Base-by-base conservation (phyloP, 2,329 filamentous ascomycete species). In the Rugonectria rugulosa region DNA sequence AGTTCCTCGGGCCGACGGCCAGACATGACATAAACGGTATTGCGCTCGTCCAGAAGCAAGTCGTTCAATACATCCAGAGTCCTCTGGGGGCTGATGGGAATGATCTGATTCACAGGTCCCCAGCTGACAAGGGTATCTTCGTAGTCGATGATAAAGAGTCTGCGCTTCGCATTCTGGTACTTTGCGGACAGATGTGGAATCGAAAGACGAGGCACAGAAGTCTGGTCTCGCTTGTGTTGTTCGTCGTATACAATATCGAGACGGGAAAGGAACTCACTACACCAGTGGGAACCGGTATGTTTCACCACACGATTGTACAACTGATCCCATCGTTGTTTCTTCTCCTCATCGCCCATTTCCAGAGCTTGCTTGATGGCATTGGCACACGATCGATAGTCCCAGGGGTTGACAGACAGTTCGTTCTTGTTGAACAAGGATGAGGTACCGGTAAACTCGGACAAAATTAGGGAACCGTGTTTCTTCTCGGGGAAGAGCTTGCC, bases 361-460 rank as follows among this genome's bases (percentile, higher is more conserved):
- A 98, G 78, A 1, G 93, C 92, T 48, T 83, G 81, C 72, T 90
- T 88, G 75, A 98, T 94, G 9, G 92, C 91, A 26, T 95, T 87
- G 45, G 92, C 91, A 66, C 91, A 96, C 70, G 92, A 87, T 29
- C 89, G 85, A 72, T 97, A 97, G 71, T 97, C 91, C 94, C 94
- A 98, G 0, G 94, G 94, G 70, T 98, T 98, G 67, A 98, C 89
- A 0, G 91, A 84, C 12, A 98, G 82, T 61, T 95, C 89, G 55
- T 91, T 86, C 40, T 89, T 86, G 14, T 86, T 86, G 68, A 98
- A 96, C 2, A 98, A 82, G 0, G 90, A 91, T 1, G 93, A 88
- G 56, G 92, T 96, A 20, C 94, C 95, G 2, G 94, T 97, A 70
- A 98, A 98, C 72, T 98, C 94, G 60, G 92, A 97, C 49, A 98